Evolutionary conservation across 495 filamentous ascomycete genomes (phyloP).

Genomic region (Aspergillus funiculosus): DNA sequence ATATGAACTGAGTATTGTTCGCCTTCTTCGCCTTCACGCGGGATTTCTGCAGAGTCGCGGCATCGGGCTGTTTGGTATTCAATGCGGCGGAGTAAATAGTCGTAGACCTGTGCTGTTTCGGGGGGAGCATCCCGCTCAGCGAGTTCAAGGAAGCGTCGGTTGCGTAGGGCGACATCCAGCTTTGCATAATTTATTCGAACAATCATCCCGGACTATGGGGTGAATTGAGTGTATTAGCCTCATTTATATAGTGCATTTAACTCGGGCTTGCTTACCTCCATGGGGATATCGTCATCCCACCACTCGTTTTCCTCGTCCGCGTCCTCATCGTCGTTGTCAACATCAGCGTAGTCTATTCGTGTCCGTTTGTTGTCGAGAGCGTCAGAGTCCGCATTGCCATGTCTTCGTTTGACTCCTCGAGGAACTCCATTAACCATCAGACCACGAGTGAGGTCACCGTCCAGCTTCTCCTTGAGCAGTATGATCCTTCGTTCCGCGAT

Average conservation of each 20-base stretch:
- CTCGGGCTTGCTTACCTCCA: slow-evolving; percentile 32
- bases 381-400: slow-evolving; percentile 10
- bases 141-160: slow-evolving; percentile 61
- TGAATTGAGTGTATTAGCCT: slow-evolving; percentile 1
- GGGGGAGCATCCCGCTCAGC: slow-evolving; percentile 48
- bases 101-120: slow-evolving; percentile 66
- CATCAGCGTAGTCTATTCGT: slow-evolving; percentile 23
- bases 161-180: slow-evolving; percentile 74
- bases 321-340: slow-evolving; percentile 26
- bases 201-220: slow-evolving; percentile 50
- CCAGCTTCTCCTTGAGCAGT: slow-evolving; percentile 29
- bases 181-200: slow-evolving; percentile 84
- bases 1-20: slow-evolving; percentile 36
- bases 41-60: slow-evolving; percentile 52
- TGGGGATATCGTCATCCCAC: slow-evolving; percentile 38
- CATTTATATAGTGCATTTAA: not conserved
- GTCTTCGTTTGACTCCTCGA: slow-evolving; percentile 33
- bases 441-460: slow-evolving; percentile 31
- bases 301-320: slow-evolving; percentile 39
- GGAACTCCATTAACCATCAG: slow-evolving; percentile 36
- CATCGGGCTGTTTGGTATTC: slow-evolving; percentile 66
- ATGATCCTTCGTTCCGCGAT: slow-evolving; percentile 36
- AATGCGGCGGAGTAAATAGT: slow-evolving; percentile 59
- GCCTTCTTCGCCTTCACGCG: slow-evolving; percentile 48
- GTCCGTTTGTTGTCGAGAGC: slow-evolving; percentile 16